Percentiles rank a stretch among this genome's conserved stretches.
Conservation (phyloP, 495 filamentous ascomycete species). For the Evansstolkia leycettana region DNA sequence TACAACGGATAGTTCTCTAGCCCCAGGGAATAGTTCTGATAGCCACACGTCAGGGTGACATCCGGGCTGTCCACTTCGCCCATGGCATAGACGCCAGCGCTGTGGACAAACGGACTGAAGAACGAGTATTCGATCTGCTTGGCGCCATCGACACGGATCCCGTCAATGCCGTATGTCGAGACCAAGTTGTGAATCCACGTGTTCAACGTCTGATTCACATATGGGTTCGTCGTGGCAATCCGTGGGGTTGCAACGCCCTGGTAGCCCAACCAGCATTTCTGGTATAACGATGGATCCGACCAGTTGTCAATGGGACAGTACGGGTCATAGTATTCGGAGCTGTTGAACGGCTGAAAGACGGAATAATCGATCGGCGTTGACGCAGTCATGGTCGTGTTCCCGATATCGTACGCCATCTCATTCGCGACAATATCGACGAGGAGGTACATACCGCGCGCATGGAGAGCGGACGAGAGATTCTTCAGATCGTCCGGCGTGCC, state of each 20-base stretch:
- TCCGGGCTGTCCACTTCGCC: conserved; percentile 51
- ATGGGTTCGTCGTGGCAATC: conserved; percentile 43
- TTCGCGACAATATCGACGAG: conserved; percentile 64
- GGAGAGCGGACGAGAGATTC: conserved; percentile 10
- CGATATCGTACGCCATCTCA: conserved; percentile 47
- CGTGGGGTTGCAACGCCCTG: conserved; percentile 47
- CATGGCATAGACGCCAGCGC: conserved; percentile 47
- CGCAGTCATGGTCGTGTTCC: conserved; percentile 12
- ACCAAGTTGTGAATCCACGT: conserved; percentile 49
- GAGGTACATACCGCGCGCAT: conserved; percentile 32
- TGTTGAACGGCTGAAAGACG: conserved; percentile 47
- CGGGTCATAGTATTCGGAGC: conserved; percentile 43
- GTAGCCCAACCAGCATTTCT: conserved; percentile 47
- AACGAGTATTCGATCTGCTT: conserved; percentile 52
- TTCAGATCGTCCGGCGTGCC: conserved; percentile 13
- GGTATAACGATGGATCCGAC: conserved; percentile 5
- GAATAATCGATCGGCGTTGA: conserved; percentile 36
- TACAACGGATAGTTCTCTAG: conserved; percentile 51
- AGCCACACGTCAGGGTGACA: conserved; percentile 39
- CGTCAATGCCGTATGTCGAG: conserved; percentile 54
- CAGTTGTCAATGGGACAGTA: conserved; percentile 42
- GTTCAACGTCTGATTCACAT: conserved; percentile 38
- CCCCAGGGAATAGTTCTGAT: conserved; percentile 35
- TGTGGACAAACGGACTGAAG: conserved; percentile 39
- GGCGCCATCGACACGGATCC: conserved; percentile 53